Evolutionary conservation across 2,329 filamentous ascomycete genomes (phyloP).

Genomic region (Fusarium floridanum): DNA sequence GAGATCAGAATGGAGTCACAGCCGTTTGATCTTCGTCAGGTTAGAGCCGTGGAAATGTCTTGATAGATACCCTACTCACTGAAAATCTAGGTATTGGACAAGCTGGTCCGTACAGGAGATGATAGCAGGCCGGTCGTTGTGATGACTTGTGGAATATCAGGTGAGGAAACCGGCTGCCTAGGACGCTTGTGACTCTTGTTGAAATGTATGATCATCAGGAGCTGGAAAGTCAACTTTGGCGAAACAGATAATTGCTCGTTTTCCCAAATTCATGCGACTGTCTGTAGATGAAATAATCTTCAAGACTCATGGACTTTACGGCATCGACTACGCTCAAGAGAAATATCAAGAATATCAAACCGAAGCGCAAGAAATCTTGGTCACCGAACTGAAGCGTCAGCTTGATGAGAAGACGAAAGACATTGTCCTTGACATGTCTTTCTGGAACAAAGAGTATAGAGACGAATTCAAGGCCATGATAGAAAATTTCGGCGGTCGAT

Average conservation of each 20-base stretch:
- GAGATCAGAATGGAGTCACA: too few species aligned
- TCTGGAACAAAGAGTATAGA: constrained; percentile 49
- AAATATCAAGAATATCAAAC: background rate
- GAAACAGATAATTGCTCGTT: background rate
- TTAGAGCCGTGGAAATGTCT: background rate
- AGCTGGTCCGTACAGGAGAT: background rate
- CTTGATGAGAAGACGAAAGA: constrained; percentile 33
- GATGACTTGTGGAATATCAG: background rate
- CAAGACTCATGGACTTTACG: constrained; percentile 10
- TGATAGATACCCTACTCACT: background rate
- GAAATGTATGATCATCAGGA: background rate
- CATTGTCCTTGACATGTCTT: constrained; percentile 50
- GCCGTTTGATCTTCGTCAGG: background rate
- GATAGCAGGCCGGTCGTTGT: background rate
- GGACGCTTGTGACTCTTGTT: background rate
- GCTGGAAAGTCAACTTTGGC: constrained; percentile 16
- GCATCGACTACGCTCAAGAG: background rate
- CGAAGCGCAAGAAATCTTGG: background rate
- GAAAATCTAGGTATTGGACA: background rate
- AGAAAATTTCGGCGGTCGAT: constrained; percentile 43
- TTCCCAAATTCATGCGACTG: background rate
- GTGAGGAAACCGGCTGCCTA: background rate
- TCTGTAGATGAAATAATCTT: constrained; percentile 6
- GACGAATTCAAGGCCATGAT: constrained; percentile 47
- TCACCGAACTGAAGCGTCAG: constrained; percentile 16